phyloP scores from a whole-genome alignment of 208 protist species.

The Crithidia fasciculata region DNA sequence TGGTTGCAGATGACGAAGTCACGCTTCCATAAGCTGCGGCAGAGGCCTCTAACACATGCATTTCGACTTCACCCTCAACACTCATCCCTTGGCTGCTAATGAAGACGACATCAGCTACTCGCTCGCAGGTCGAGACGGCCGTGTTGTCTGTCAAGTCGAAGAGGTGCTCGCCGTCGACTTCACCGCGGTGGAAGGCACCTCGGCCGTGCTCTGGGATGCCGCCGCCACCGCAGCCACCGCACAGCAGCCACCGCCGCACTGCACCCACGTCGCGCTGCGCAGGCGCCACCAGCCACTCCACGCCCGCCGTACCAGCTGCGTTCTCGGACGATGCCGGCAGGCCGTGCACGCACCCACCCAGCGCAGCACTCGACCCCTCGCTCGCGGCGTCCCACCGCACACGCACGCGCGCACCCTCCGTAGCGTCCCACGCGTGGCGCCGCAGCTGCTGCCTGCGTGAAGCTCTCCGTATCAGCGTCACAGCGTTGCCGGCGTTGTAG shows the following conservation, averaged over 20 bases:
- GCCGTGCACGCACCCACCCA: no score
- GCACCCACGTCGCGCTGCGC: slow-evolving; percentile 27
- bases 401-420: slow-evolving; percentile 30
- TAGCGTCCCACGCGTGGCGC: slow-evolving; percentile 49
- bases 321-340: no score
- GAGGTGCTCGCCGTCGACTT: slow-evolving; percentile 64
- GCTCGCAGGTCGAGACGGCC: slow-evolving; percentile 45
- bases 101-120: slow-evolving; percentile 36
- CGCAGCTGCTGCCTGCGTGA: slow-evolving; percentile 31
- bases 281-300: slow-evolving; percentile 53
- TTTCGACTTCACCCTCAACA: no score
- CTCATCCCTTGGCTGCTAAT: no score
- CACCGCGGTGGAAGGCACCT: slow-evolving; percentile 46
- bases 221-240: not conserved
- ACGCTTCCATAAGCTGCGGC: no score
- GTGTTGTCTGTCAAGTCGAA: slow-evolving; percentile 34
- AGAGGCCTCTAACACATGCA: no score
- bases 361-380: slow-evolving; percentile 45
- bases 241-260: slow-evolving; percentile 7
- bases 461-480: no score
- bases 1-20: slow-evolving; percentile 29
- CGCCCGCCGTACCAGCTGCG: slow-evolving; percentile 59
- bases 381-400: slow-evolving; percentile 27
- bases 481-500: slow-evolving; percentile 18
- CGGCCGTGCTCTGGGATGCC: not conserved